Conservation (phyloP, 345 rosid species). For the Arabidopsis arenosa region DNA sequence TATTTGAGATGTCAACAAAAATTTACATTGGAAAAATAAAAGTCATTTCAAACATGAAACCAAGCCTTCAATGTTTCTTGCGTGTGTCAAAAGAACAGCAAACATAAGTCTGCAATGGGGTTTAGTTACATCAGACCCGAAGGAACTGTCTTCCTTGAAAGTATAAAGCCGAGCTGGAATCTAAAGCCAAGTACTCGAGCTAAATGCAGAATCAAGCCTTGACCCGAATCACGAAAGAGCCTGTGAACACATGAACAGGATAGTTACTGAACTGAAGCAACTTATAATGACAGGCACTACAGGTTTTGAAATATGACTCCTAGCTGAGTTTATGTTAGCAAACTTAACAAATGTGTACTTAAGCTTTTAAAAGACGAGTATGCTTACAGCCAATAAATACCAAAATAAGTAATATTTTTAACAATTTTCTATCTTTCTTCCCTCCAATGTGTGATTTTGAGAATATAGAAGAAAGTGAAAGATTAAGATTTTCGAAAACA, state of each 20-base stretch:
- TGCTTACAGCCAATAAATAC: conserved; percentile 1
- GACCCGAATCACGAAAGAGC: conserved; percentile 86
- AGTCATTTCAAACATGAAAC: conserved; percentile 2
- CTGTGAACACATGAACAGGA: conserved; percentile 44
- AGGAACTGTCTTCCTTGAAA: conserved; percentile 5
- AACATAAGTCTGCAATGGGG: neutral
- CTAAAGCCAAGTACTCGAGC: conserved; percentile 5
- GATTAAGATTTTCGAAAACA: neutral
- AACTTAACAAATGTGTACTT: neutral
- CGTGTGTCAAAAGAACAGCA: conserved; percentile 1
- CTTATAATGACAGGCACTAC: conserved; percentile 1
- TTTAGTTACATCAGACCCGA: conserved; percentile 25
- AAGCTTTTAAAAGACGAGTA: neutral
- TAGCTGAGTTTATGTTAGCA: neutral
- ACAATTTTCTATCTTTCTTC: neutral
- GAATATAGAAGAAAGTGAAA: neutral
- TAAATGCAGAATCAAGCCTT: conserved; percentile 59
- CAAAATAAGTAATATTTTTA: neutral
- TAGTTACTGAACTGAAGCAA: neutral
- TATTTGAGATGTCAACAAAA: neutral
- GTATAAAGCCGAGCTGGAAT: conserved; percentile 18
- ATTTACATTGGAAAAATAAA: neutral
- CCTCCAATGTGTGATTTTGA: neutral
- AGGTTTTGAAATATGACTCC: neutral
- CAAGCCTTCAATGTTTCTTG: conserved; percentile 5